These are phyloP conservation scores for Acidiella bohemica DNA, from an alignment of 495 filamentous ascomycete species.

Conservation along the genomic window DNA sequence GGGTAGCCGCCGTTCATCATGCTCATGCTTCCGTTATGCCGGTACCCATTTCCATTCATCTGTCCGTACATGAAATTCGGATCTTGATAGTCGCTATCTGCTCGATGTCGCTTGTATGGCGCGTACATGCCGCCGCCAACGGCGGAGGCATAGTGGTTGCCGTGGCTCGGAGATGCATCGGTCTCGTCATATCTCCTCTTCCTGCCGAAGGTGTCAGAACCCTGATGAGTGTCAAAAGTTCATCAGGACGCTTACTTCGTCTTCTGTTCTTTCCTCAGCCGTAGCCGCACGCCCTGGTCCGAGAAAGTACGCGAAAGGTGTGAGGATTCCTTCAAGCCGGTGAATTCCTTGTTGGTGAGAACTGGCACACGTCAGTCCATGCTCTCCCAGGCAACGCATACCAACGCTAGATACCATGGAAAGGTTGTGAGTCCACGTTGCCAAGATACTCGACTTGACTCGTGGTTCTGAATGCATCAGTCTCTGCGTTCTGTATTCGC, in stretches of 20 bases:
- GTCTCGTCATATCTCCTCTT: not conserved
- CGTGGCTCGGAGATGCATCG: not conserved
- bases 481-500: not conserved
- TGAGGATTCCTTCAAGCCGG: constrained; percentile 81
- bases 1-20: too few relatives aligned
- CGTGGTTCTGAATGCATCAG: constrained; percentile 31
- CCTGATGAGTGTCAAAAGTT: not conserved
- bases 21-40: too few relatives aligned
- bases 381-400: too few relatives aligned
- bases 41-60: too few relatives aligned
- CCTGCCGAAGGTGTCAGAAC: not conserved
- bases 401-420: too few relatives aligned
- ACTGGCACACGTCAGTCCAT: constrained; percentile 34
- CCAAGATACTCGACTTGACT: constrained; percentile 48
- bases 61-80: not conserved
- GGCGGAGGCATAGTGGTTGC: not conserved
- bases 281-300: constrained; percentile 83
- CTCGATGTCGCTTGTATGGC: not conserved
- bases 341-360: constrained; percentile 63
- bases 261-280: constrained; percentile 66
- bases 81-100: not conserved
- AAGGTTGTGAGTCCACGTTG: too few relatives aligned
- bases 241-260: not conserved
- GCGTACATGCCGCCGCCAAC: not conserved
- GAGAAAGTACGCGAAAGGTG: constrained; percentile 84